Evolutionary conservation across 1,284 basidiomycete species (phyloP), one percentile per base, ranked within the genome.

Genomic region (Apiotrichum veenhuisii): DNA sequence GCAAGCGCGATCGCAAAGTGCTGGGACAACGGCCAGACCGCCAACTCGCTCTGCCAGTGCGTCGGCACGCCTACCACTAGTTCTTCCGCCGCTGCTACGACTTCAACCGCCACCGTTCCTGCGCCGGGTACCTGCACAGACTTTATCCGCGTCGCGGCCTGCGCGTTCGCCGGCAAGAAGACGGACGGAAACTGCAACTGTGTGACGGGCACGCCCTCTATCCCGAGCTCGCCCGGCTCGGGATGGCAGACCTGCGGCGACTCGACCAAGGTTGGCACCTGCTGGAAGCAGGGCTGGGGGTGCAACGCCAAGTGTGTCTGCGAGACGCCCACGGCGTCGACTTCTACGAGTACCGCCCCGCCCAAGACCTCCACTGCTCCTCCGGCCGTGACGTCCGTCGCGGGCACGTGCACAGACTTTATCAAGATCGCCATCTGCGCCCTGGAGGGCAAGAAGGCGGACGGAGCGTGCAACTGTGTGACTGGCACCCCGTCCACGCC

Each of bases 11-110:
- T 59, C 22, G 49, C 49, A 44, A 41, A 54, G 41, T 59, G 57
- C 53, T 59, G 57, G 57, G 40, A 42, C 50, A 26, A 52, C 18
- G 55, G 55, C 9, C 22, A 44, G 40, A 52, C 37, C 25, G 36
- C 33, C 43, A 49, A 54, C 57, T 42, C 42, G 20, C 26, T 25
- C 36, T 58, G 56, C 47, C 25, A 40, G 33, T 53, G 56, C 22
- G 34, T 20, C n/a, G 22, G 36, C 25, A 47, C 43, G 34, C 36
- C 10, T 17, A 30, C 36, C 18, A 26, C 34, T 23, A 26, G 9
- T 1, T 34, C 18, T 15, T 15, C 37, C 9, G 38, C 36, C 26
- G 33, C 38, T n/a, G 26, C 50, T 9, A 42, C 25, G 8, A 38
- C 37, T 8, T 38, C 37, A 14, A 17, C 37, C 15, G 37, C 37